These are phyloP conservation scores for Panellus pusillus DNA, from an alignment of 768 basidiomycete species.

Conservation along the genomic window DNA sequence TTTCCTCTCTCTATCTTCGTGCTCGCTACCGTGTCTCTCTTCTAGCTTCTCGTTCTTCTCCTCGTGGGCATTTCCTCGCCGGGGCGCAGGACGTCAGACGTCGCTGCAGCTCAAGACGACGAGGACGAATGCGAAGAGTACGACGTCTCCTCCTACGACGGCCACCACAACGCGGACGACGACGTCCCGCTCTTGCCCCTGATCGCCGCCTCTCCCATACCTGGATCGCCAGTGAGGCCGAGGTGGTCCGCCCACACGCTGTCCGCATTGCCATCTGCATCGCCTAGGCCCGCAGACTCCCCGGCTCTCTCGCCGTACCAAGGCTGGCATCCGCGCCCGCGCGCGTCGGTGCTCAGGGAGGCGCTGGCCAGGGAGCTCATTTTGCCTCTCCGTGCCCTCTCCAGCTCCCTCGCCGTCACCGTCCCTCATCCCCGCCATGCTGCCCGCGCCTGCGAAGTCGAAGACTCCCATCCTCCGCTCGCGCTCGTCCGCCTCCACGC, in stretches of 20 bases:
- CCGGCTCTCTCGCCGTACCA: not conserved
- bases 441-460: not conserved
- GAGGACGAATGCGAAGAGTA: slow-evolving; percentile 4
- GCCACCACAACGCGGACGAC: too few relatives aligned
- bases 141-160: not conserved
- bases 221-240: not conserved
- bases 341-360: not conserved
- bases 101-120: not conserved
- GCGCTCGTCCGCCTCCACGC: slow-evolving; percentile 49
- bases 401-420: not conserved
- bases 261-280: not conserved
- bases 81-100: slow-evolving; percentile 3
- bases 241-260: not conserved
- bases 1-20: not conserved
- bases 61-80: not conserved
- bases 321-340: slow-evolving; percentile 3
- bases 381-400: too few relatives aligned
- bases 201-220: not conserved
- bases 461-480: slow-evolving; percentile 32
- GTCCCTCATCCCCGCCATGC: too few relatives aligned
- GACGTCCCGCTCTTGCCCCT: slow-evolving; percentile 16
- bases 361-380: too few relatives aligned
- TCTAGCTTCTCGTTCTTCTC: slow-evolving; percentile 18
- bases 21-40: not conserved
- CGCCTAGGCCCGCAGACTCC: not conserved